A percentile compares a stretch with the other conserved stretches of the same genome.
Evolutionary conservation across 2,329 filamentous ascomycete genomes (phyloP).

Genomic region (Talaromyces sp.): DNA sequence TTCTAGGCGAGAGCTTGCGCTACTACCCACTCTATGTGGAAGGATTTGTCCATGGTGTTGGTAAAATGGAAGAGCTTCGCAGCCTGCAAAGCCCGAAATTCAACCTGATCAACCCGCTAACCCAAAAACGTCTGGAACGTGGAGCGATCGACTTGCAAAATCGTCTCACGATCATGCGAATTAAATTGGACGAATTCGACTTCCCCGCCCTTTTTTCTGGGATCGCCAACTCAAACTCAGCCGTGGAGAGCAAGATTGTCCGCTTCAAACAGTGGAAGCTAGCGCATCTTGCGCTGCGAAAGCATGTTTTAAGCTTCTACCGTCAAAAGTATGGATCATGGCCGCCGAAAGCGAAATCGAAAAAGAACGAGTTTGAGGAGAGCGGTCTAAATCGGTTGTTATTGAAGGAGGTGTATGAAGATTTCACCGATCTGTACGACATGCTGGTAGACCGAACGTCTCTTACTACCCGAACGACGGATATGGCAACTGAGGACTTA

Average conservation of each 20-base stretch:
- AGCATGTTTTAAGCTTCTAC: conserved; percentile 69
- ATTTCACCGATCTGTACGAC: conserved; percentile 85
- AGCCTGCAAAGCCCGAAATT: conserved; percentile 67
- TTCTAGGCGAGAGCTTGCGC: conserved; percentile 85
- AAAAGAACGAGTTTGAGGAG: conserved; percentile 86
- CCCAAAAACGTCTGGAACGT: conserved; percentile 75
- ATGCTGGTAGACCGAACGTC: conserved; percentile 75
- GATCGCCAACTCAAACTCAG: conserved; percentile 77
- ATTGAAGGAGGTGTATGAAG: conserved; percentile 75
- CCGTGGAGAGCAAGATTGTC: conserved; percentile 70
- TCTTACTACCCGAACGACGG: conserved; percentile 73
- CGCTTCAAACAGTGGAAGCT: conserved; percentile 81
- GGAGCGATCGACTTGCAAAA: conserved; percentile 75
- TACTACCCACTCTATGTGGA: conserved; percentile 82
- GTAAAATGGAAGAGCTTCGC: conserved; percentile 73
- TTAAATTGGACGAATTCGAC: conserved; percentile 79
- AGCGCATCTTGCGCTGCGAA: conserved; percentile 70
- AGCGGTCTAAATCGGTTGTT: conserved; percentile 83
- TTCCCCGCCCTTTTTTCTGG: conserved; percentile 88
- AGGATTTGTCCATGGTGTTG: conserved; percentile 85
- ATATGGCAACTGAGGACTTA: conserved; percentile 58
- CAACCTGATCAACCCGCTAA: conserved; percentile 65
- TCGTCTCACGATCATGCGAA: conserved; percentile 66
- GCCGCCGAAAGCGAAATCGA: conserved; percentile 87
- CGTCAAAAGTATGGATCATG: conserved; percentile 67